Conservation (phyloP, 805 yeast genomes). For the Yamadazyma ubonensis region DNA sequence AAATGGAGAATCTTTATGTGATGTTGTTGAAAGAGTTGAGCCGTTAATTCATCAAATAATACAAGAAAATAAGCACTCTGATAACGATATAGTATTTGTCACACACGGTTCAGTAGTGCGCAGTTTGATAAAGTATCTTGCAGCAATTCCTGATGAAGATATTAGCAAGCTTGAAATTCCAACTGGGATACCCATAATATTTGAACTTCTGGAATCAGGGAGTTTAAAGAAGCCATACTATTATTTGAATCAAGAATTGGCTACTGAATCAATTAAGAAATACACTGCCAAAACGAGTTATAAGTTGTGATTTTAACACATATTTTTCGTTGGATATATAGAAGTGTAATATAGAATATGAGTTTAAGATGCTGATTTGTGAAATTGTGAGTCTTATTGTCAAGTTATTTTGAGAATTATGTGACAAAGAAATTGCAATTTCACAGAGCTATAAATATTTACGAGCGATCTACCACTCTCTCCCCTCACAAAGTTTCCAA, state of each 20-base stretch:
- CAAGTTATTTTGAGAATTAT: too few species aligned
- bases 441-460: too few species aligned
- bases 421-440: too few species aligned
- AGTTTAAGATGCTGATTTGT: too few species aligned
- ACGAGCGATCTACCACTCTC: too few species aligned
- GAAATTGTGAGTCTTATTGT: too few species aligned
- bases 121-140: conserved; percentile 38
- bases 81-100: conserved; percentile 30
- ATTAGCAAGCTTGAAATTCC: conserved; percentile 43
- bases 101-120: conserved; percentile 46
- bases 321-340: not conserved
- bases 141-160: conserved; percentile 35
- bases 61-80: conserved; percentile 21
- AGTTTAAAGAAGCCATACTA: conserved; percentile 28
- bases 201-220: conserved; percentile 36
- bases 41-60: conserved; percentile 36
- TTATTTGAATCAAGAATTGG: conserved; percentile 42
- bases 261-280: conserved; percentile 37
- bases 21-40: conserved; percentile 39
- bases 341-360: too few species aligned
- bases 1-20: conserved; percentile 38
- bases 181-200: conserved; percentile 45
- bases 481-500: too few species aligned
- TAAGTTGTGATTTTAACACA: conserved; percentile 1
- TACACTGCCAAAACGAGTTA: conserved; percentile 27